Conservation (phyloP, 2,329 filamentous ascomycete species). For the Fusarium foetens region DNA sequence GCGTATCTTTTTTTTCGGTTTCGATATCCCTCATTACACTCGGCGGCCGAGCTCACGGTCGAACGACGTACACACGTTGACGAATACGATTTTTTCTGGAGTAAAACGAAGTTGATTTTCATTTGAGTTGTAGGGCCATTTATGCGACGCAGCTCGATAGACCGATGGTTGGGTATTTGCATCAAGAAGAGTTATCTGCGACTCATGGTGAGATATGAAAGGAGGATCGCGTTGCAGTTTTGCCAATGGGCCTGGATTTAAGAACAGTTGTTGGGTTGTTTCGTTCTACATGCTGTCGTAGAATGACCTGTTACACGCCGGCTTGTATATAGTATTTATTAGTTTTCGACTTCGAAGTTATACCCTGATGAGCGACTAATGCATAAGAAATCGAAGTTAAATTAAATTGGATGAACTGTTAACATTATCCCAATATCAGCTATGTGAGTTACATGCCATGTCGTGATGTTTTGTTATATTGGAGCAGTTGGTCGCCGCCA, state of each 20-base stretch:
- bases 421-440: neutral
- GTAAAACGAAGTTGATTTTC: conserved; percentile 31
- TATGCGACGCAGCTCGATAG: conserved; percentile 17
- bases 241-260: conserved; percentile 30
- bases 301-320: conserved; percentile 20
- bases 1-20: conserved; percentile 38
- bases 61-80: conserved; percentile 46
- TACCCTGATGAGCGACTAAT: conserved; percentile 52
- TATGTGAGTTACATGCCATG: neutral
- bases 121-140: conserved; percentile 16
- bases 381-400: conserved; percentile 43
- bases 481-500: neutral
- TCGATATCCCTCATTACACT: conserved; percentile 45
- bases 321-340: conserved; percentile 47
- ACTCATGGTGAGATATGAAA: conserved; percentile 29
- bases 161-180: conserved; percentile 39
- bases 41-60: conserved; percentile 41
- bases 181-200: conserved; percentile 37
- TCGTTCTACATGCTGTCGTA: conserved; percentile 35
- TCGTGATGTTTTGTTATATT: neutral
- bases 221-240: conserved; percentile 21
- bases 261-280: conserved; percentile 36
- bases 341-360: conserved; percentile 51
- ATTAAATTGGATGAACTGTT: conserved; percentile 12
- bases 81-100: conserved; percentile 41